Evolutionary conservation across 75 land plant genomes (phyloP).

Genomic region (Cupressus sempervirens): DNA sequence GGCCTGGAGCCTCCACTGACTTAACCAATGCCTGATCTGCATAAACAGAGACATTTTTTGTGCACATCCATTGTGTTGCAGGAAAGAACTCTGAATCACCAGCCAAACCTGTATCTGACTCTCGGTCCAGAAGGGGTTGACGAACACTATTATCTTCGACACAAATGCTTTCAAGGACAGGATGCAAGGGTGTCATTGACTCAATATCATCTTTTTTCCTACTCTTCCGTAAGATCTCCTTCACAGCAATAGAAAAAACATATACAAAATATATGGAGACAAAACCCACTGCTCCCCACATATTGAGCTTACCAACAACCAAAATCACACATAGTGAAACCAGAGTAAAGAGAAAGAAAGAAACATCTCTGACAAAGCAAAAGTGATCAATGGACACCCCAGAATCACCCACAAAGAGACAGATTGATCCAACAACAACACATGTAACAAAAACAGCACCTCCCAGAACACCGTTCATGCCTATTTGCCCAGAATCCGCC

Average conservation of each 20-base stretch:
- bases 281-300: conserved; percentile 52
- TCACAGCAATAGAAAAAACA: conserved; percentile 25
- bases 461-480: conserved; percentile 54
- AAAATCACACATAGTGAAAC: conserved; percentile 35
- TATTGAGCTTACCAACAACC: conserved; percentile 36
- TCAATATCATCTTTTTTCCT: not conserved
- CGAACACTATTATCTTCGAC: not conserved
- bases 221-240: not conserved
- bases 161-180: not conserved
- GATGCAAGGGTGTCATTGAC: not conserved
- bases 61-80: conserved; percentile 8
- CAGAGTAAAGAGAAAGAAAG: conserved; percentile 46
- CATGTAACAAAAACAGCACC: conserved; percentile 62
- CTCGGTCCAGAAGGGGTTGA: conserved; percentile 3
- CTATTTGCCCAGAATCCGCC: conserved; percentile 29
- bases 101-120: not conserved
- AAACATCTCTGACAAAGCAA: conserved; percentile 57
- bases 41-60: conserved; percentile 4
- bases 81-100: not conserved
- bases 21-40: conserved; percentile 2
- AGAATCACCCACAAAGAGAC: conserved; percentile 13
- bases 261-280: conserved; percentile 55
- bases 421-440: conserved; percentile 43
- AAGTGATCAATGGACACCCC: conserved; percentile 16
- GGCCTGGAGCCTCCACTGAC: not conserved